phyloP scores from a whole-genome alignment of 164 flowering plant genomes.

The Euptelea pleiosperma region DNA sequence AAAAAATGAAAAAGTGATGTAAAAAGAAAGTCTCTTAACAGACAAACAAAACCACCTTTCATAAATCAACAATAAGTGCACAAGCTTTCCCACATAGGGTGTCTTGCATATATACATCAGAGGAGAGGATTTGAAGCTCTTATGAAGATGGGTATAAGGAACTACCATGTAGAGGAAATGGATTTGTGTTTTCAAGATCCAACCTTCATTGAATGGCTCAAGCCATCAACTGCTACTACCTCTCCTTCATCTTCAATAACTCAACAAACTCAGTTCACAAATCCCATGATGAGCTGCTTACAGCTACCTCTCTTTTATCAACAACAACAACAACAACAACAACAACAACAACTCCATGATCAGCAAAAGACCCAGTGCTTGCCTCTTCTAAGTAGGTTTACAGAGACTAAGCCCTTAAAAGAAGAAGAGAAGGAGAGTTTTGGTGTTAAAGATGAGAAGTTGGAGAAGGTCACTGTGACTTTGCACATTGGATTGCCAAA shows the following conservation, averaged over 20 bases:
- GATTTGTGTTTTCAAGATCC: slow-evolving; percentile 42
- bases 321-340: slow-evolving; percentile 19
- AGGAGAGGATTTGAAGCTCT: slow-evolving; percentile 15
- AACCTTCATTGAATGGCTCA: slow-evolving; percentile 80
- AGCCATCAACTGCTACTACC: slow-evolving; percentile 37
- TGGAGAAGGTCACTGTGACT: slow-evolving; percentile 50
- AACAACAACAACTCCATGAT: slow-evolving; percentile 7
- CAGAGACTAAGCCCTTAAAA: slow-evolving; percentile 34
- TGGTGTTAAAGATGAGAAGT: slow-evolving; percentile 30
- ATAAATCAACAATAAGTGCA: slow-evolving; percentile 26
- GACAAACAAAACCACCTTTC: slow-evolving; percentile 38
- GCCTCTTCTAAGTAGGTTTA: slow-evolving; percentile 58
- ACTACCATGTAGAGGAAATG: slow-evolving; percentile 30
- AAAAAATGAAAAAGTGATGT: neutral
- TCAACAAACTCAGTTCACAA: slow-evolving; percentile 11
- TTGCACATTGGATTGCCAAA: slow-evolving; percentile 75
- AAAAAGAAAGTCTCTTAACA: slow-evolving; percentile 19
- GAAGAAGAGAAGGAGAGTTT: slow-evolving; percentile 25
- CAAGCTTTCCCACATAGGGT: slow-evolving; percentile 37
- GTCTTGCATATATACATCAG: slow-evolving; percentile 29
- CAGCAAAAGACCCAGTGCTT: slow-evolving; percentile 36
- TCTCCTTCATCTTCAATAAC: slow-evolving; percentile 21
- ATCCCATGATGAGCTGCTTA: slow-evolving; percentile 17
- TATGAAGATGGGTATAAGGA: slow-evolving; percentile 37
- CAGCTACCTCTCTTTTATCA: slow-evolving; percentile 25